These are phyloP conservation scores for Venturia effusa DNA, from an alignment of 2,329 filamentous ascomycete species.

Conservation along the genomic window DNA sequence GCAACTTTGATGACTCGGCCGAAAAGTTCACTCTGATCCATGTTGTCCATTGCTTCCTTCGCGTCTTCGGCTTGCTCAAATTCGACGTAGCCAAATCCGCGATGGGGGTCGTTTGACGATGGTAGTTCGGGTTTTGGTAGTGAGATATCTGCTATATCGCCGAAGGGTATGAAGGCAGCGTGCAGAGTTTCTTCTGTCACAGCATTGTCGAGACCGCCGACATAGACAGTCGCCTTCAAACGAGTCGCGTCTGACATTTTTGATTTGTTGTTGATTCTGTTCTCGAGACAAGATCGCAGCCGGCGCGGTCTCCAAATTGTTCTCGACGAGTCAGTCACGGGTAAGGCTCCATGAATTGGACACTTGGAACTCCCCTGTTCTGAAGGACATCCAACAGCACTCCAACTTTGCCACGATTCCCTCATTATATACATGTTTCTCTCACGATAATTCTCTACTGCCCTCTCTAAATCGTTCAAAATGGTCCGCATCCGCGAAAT, in stretches of 20 bases:
- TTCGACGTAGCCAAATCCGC: constrained; percentile 94
- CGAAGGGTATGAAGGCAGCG: constrained; percentile 92
- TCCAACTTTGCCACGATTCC: neutral
- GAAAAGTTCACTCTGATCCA: constrained; percentile 94
- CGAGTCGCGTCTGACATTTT: constrained; percentile 72
- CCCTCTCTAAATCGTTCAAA: constrained; percentile 19
- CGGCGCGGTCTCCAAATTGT: neutral
- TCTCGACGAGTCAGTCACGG: neutral
- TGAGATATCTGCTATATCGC: constrained; percentile 85
- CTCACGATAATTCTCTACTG: neutral
- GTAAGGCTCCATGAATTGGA: neutral
- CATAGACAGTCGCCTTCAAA: constrained; percentile 84
- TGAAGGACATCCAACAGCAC: neutral
- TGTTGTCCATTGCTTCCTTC: constrained; percentile 94
- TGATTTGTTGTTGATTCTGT: constrained; percentile 15
- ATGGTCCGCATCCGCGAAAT: constrained; percentile 98
- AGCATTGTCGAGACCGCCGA: constrained; percentile 73
- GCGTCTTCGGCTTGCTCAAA: constrained; percentile 80
- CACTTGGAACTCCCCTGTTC: neutral
- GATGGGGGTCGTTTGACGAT: constrained; percentile 66
- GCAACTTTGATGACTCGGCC: constrained; percentile 88
- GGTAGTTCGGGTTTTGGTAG: constrained; percentile 79
- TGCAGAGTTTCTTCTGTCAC: constrained; percentile 68
- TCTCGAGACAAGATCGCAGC: constrained; percentile 14
- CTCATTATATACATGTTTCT: neutral